Base-by-base conservation (phyloP, 179 eudicot species). In the Silene noctiflora region DNA sequence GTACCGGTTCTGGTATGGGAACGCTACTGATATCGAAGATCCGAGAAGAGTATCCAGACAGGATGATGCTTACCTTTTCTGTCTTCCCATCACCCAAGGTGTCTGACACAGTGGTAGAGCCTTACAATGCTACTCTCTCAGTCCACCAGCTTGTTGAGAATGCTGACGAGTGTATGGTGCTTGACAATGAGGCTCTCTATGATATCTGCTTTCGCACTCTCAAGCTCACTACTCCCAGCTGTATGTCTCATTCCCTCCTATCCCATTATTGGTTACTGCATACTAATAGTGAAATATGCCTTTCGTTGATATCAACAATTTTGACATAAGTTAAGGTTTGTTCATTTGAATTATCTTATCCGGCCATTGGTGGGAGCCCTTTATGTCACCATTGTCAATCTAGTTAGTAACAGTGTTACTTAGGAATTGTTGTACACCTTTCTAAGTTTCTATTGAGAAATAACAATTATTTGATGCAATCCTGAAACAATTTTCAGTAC, bases 151-250 rank as follows among this genome's bases (percentile, higher is more conserved):
- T 85, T 0, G 88, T 85, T 20, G 88, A 85, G 76, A 86, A 86
- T 25, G 86, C 88, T 19, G 88, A 86, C n/a, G 88, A 86, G 80
- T 86, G 88, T 68, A 83, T 86, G 88, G 88, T 86, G 55, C 70
- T 86, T 20, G 88, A 85, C 61, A 85, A 85, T 17, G 88, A 85
- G 75, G 88, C 88, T 20, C 79, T 85, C 27, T 85, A 83, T 33
- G 88, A 85, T 67, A 85, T 85, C 39, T 86, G 88, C 74, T 86
- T 86, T 77, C 88, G 86, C 11, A 83, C 88, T 24, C 85, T 86
- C 74, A 86, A 83, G 84, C 86, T 85, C 65, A 78, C 83, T 19
- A 85, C 83, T 25, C 88, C 88, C 76, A 84, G 88, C 78, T 86
- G 89, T 86, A 84, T 75, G 87, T 21, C 11, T 19, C 61, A 59